Evolutionary conservation across 129 eudicot genomes (phyloP), one percentile per base, ranked within the genome.

Genomic region (Glebionis coronaria): DNA sequence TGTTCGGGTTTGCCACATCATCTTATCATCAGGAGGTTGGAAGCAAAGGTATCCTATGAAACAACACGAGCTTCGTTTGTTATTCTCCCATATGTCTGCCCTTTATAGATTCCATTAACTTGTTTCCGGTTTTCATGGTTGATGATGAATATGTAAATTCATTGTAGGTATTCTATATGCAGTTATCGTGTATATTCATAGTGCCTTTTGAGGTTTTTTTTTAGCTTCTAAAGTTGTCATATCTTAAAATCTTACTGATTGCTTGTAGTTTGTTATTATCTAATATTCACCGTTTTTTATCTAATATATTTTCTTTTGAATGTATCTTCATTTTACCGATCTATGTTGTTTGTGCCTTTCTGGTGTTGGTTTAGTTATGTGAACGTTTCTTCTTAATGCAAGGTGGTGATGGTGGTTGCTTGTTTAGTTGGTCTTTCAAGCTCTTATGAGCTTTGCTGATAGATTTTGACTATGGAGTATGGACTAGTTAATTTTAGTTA

Each of bases 91-190:
- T 35, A 35, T 35, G 51, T 49, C 67, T 40, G 75, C 35, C 14
- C 58, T 74, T 66, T 67, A 52, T 69, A 68, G 47, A 65, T 45
- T 76, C 59, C 68, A 9, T 70, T 63, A 64, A 44, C 54, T 68
- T 35, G 68, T 54, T 53, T 28, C 38, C 19, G 28, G 61, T 56
- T 74, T 79, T 44, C 40, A 61, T 23, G 78, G 81, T 63, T 62
- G 69, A 68, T 75, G 78, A 81, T 78, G 70, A 80, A 82, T 69
- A 59, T 83, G 90, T 85, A 81, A 70, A 82, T 79, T 64, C 81
- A 56, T 83, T 74, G 58, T 82, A 72, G 86, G 83, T 78, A 67
- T 78, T 81, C 56, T 73, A 56, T 78, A 79, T 65, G 82, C 75
- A 66, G 81, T 66, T 69, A 79, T 60, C 60, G 38, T 83, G 84